phyloP scores from a whole-genome alignment of 2,329 filamentous ascomycete species.

The Keithomyces neogunnii region DNA sequence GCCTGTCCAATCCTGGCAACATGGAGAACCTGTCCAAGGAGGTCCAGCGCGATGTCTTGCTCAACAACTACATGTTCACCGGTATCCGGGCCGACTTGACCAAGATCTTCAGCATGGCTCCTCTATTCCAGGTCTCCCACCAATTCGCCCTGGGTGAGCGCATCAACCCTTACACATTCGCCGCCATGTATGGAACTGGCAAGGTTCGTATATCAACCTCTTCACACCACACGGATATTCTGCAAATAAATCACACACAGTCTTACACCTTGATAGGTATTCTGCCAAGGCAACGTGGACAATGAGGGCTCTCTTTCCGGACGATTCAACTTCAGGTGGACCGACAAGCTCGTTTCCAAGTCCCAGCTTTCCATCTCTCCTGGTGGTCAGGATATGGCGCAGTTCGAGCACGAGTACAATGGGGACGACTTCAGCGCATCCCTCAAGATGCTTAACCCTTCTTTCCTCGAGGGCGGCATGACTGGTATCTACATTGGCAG shows the following conservation, averaged over 20 bases:
- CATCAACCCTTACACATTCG: slow-evolving; percentile 90
- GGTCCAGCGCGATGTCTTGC: slow-evolving; percentile 91
- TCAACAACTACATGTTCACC: slow-evolving; percentile 95
- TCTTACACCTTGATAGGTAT: slow-evolving; percentile 50
- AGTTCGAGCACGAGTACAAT: slow-evolving; percentile 92
- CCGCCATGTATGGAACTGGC: slow-evolving; percentile 85
- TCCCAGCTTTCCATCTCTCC: slow-evolving; percentile 78
- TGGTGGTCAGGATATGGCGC: slow-evolving; percentile 76
- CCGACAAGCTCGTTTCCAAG: slow-evolving; percentile 72
- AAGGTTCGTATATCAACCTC: slow-evolving; percentile 49
- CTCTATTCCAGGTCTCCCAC: slow-evolving; percentile 95
- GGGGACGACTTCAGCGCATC: slow-evolving; percentile 90
- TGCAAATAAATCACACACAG: neutral
- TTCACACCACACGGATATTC: neutral
- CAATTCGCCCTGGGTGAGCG: slow-evolving; percentile 92
- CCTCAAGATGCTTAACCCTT: slow-evolving; percentile 94
- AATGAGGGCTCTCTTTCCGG: slow-evolving; percentile 83
- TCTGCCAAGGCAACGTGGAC: slow-evolving; percentile 91
- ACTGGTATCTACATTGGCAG: slow-evolving; percentile 94
- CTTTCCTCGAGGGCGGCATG: slow-evolving; percentile 78
- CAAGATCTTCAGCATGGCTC: slow-evolving; percentile 89
- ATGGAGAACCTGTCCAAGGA: slow-evolving; percentile 85
- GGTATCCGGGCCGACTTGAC: slow-evolving; percentile 93
- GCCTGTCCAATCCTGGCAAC: slow-evolving; percentile 84
- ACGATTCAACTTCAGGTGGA: slow-evolving; percentile 91